Conservation (phyloP, 208 protist species). For the Crithidia fasciculata region DNA sequence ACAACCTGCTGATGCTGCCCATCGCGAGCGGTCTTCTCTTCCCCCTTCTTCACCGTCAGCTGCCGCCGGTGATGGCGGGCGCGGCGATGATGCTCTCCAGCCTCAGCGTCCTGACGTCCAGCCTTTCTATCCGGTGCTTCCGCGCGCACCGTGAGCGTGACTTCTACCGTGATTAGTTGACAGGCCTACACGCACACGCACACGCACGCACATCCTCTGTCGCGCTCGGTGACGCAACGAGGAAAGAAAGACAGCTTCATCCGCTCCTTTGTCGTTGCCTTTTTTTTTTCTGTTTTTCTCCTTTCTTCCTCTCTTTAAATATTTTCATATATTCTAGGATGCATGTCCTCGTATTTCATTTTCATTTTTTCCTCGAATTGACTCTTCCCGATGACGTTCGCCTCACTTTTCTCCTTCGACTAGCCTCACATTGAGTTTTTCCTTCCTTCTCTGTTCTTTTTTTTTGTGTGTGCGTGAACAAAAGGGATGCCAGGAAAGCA, state of each 20-base stretch:
- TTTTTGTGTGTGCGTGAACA: too few relatives aligned
- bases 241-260: neutral
- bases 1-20: constrained; percentile 90
- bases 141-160: constrained; percentile 38
- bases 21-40: constrained; percentile 81
- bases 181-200: too few relatives aligned
- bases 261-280: constrained; percentile 14
- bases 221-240: neutral
- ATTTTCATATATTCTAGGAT: neutral
- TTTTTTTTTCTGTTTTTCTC: constrained; percentile 15
- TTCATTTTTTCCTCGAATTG: too few relatives aligned
- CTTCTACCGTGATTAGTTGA: constrained; percentile 25
- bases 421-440: too few relatives aligned
- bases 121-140: constrained; percentile 80
- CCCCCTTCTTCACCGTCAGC: constrained; percentile 63
- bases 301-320: constrained; percentile 14
- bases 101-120: constrained; percentile 79
- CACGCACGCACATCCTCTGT: too few relatives aligned
- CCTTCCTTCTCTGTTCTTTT: too few relatives aligned
- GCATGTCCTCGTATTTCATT: too few relatives aligned
- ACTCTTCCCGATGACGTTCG: too few relatives aligned
- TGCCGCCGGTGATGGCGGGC: constrained; percentile 76
- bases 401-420: too few relatives aligned
- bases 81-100: constrained; percentile 83
- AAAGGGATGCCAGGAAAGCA: too few relatives aligned